Evolutionary conservation across 805 yeast species (phyloP), one percentile per base, ranked within the genome.

Genomic region (Metschnikowia rubicola): DNA sequence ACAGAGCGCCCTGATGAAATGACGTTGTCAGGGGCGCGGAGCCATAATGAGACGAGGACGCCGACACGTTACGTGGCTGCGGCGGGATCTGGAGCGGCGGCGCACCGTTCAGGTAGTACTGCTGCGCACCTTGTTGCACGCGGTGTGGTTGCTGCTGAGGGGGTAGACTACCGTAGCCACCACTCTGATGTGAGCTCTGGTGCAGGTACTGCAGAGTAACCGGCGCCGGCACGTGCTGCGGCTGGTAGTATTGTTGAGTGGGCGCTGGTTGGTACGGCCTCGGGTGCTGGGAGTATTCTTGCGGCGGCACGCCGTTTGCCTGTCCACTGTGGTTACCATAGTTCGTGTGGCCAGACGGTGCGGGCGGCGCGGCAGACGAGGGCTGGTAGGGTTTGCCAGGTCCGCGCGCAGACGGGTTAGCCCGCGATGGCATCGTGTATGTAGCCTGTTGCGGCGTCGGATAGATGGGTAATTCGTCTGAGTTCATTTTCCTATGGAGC

Each of bases 361-460:
- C 32, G 32, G 52, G 51, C 15, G 39, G 19, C 19, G 41, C 45
- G 10, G 48, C 28, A 11, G 35, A 8, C 45, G 33, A 35, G 40
- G 37, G 48, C 37, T 39, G 50, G 32, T 46, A 43, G 35, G 55
- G 49, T 37, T 39, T 39, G 28, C 38, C 33, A 19, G 19, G 8
- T 19, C 49, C 19, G 39, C 49, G 49, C 42, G 15, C 39, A 11
- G 40, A 15, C 30, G 26, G 34, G 4, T 19, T 35, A 15, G 31
- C 35, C 37, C 41, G 56, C 46, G 50, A 28, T 33, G 52, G 51
- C 30, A 50, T 37, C 21, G 47, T 42, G 40, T 56, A 53, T 6
- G 73, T 61, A 7, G 74, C 74, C 59, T 73, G 75, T 43, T 65
- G 71, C 2, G 77, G 78, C 26, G 78, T 73, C 6, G 77, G 78